Conservation (phyloP, 1,284 basidiomycete species). For the Ustilago bromivora region DNA sequence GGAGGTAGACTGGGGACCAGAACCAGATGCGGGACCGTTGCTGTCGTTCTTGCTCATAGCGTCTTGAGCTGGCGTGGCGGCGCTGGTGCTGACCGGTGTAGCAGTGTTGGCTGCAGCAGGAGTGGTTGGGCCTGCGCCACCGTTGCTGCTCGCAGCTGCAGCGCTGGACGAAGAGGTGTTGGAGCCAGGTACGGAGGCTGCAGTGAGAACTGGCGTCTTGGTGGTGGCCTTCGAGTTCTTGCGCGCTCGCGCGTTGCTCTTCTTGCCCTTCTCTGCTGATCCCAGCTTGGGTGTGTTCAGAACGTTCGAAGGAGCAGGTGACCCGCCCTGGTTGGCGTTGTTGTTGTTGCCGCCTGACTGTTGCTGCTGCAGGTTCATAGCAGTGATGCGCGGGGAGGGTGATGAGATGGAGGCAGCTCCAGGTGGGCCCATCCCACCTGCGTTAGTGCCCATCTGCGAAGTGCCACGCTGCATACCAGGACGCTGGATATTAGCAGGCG, state of each 20-base stretch:
- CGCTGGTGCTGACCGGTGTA: conserved; percentile 52
- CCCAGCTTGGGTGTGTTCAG: conserved; percentile 54
- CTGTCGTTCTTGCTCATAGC: conserved; percentile 21
- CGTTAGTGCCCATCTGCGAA: conserved; percentile 30
- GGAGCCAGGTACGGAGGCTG: conserved; percentile 39
- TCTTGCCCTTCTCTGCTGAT: conserved; percentile 56
- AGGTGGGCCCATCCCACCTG: conserved; percentile 60
- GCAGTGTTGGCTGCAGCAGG: conserved; percentile 48
- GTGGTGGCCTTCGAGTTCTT: conserved; percentile 53
- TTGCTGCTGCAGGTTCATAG: conserved; percentile 27
- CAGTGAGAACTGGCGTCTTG: conserved; percentile 53
- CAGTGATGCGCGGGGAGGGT: conserved; percentile 45
- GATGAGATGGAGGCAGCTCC: conserved; percentile 49
- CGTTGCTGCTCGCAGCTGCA: conserved; percentile 23
- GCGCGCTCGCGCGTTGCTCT: conserved; percentile 50
- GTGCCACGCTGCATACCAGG: conserved; percentile 46
- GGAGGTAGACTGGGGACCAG: conserved; percentile 30
- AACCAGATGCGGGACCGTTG: conserved; percentile 13
- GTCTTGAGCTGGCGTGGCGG: conserved; percentile 52
- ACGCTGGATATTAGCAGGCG: conserved; percentile 51
- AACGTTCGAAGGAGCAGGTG: conserved; percentile 40
- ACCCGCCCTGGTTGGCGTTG: conserved; percentile 20
- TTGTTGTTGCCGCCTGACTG: conserved; percentile 22
- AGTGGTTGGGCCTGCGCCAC: conserved; percentile 39
- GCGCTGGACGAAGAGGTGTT: conserved; percentile 11